Percentiles rank a stretch among this genome's conserved stretches.
Evolutionary conservation across 2,329 filamentous ascomycete genomes (phyloP).

Genomic region (Penicillium sp.): DNA sequence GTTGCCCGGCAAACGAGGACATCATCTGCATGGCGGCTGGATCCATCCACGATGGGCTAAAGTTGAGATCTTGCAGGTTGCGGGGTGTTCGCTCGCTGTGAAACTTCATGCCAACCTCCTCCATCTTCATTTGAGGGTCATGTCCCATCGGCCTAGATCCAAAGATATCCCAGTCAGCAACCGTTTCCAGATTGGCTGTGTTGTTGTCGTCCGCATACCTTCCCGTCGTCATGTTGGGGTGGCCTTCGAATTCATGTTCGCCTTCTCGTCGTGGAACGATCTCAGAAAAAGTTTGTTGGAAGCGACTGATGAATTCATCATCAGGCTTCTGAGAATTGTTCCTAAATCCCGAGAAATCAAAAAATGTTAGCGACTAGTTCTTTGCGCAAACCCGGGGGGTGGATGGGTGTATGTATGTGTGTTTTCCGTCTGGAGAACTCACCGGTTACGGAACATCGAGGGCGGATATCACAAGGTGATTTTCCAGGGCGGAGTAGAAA

Average conservation of each 20-base stretch:
- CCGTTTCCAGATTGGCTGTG: background rate
- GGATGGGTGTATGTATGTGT: background rate
- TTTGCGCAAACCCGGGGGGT: background rate
- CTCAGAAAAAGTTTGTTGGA: constrained; percentile 81
- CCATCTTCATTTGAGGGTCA: constrained; percentile 44
- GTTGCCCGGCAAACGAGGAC: constrained; percentile 72
- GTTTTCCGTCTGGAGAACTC: constrained; percentile 27
- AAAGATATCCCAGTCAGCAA: constrained; percentile 9
- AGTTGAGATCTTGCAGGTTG: constrained; percentile 81
- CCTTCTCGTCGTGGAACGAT: constrained; percentile 57
- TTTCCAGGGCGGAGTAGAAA: background rate
- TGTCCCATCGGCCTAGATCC: constrained; percentile 5
- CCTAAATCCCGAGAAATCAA: constrained; percentile 46
- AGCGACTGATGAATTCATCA: constrained; percentile 81
- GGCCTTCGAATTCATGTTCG: constrained; percentile 32
- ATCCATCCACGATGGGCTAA: constrained; percentile 88
- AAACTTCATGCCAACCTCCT: constrained; percentile 65
- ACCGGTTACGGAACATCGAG: constrained; percentile 56
- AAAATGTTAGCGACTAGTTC: constrained; percentile 5
- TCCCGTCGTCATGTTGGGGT: constrained; percentile 26
- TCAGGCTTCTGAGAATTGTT: constrained; percentile 83
- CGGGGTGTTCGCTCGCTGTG: constrained; percentile 78
- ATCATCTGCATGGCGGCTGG: constrained; percentile 81
- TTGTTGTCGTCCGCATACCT: constrained; percentile 25
- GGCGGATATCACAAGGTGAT: constrained; percentile 8